These are phyloP conservation scores for Penicillium malachiteum DNA, from an alignment of 495 filamentous ascomycete genomes.

Conservation along the genomic window DNA sequence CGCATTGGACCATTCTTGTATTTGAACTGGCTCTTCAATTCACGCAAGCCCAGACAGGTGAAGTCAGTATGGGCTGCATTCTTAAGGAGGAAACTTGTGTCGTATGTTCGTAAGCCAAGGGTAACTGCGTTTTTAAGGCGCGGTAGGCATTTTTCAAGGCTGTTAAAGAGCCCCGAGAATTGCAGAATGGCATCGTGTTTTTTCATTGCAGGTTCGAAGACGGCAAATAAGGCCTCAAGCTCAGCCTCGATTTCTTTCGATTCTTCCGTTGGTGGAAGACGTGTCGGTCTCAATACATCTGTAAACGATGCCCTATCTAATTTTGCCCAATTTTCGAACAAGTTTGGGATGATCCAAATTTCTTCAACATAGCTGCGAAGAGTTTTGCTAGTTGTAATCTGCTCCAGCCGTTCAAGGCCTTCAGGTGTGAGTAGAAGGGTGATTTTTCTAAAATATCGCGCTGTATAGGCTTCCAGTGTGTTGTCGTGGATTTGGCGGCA, in stretches of 20 bases:
- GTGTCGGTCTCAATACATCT: not conserved
- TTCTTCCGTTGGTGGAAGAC: conserved; percentile 1
- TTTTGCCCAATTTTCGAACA: not conserved
- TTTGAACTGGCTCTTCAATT: conserved; percentile 5
- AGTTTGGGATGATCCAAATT: conserved; percentile 7
- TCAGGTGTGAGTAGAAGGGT: conserved; percentile 2
- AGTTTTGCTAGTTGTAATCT: not conserved
- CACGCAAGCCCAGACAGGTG: conserved; percentile 2
- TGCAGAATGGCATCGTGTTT: not conserved
- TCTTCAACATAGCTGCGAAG: conserved; percentile 3
- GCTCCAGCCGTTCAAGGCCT: conserved; percentile 1
- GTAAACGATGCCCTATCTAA: conserved; percentile 2
- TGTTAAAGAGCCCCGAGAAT: not conserved
- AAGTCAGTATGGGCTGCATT: not conserved
- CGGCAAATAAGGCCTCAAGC: conserved; percentile 2
- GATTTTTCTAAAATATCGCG: conserved; percentile 3
- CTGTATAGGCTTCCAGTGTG: conserved; percentile 7
- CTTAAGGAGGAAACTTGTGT: not conserved
- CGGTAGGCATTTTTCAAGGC: conserved; percentile 5
- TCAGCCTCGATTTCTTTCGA: not conserved
- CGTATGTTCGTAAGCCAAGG: not conserved
- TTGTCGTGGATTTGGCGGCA: conserved; percentile 2
- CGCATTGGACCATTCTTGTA: not conserved
- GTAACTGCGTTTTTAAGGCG: conserved; percentile 1
- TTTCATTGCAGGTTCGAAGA: not conserved